A percentile compares a stretch with the other conserved stretches of the same genome.
Evolutionary conservation across 495 filamentous ascomycete species (phyloP).

Genomic region (Penicillium canariense): DNA sequence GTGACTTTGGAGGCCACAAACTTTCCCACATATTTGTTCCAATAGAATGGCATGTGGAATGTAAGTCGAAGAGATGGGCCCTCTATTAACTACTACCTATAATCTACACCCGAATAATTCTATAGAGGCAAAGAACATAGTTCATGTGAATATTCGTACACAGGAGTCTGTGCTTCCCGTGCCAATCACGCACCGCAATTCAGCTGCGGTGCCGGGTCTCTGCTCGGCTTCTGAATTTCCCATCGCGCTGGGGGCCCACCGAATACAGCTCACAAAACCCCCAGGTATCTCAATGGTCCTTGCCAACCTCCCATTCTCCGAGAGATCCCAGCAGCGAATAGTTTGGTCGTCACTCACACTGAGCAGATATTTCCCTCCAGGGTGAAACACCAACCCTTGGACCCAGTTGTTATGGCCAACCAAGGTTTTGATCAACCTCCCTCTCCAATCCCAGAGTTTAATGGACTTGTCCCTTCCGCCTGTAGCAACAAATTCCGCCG

Average conservation of each 20-base stretch:
- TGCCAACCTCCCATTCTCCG: conserved; percentile 80
- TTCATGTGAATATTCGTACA: conserved; percentile 1
- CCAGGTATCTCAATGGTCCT: conserved; percentile 74
- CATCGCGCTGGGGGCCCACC: conserved; percentile 74
- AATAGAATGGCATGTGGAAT: no score
- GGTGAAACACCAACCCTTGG: conserved; percentile 79
- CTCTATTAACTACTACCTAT: no score
- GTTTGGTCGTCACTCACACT: conserved; percentile 84
- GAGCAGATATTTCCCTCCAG: conserved; percentile 85
- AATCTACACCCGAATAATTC: no score
- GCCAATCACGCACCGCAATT: background rate
- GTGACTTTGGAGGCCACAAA: no score
- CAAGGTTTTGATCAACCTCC: conserved; percentile 81
- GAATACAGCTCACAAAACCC: conserved; percentile 79
- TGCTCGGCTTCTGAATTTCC: conserved; percentile 48
- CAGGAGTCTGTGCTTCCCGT: background rate
- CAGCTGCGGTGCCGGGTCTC: background rate
- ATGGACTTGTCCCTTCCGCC: conserved; percentile 88
- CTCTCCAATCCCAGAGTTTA: conserved; percentile 79
- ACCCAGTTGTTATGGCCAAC: conserved; percentile 95
- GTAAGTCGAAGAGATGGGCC: no score
- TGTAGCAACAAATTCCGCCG: conserved; percentile 84
- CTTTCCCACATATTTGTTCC: no score
- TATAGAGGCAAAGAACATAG: background rate
- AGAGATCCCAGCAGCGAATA: conserved; percentile 90